Base-by-base conservation (phyloP, 805 yeast genomes). In the Myxozyma sirexii region DNA sequence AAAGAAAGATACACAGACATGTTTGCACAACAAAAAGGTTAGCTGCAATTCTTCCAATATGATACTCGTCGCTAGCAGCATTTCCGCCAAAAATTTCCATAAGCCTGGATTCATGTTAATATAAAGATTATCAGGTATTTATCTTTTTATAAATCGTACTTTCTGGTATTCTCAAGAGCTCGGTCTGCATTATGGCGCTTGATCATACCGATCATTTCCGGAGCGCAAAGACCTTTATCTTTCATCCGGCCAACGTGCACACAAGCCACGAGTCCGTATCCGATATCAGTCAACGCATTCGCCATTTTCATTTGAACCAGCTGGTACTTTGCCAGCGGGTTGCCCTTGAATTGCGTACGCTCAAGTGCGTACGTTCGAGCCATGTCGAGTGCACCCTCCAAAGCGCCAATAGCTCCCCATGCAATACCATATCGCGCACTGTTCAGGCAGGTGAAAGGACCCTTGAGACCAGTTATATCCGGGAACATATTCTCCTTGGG, bases 71-170 rank as follows among this genome's bases (percentile, higher is more conserved):
- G 49, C 75, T 68, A n/a, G 76, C 69, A 17, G 75, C 80, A 50
- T 77, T 77, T n/a, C 80, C 80, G 6, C 80, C 80, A 60, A 77
- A 76, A 19, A 77, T 70, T 63, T 77, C 80, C 80, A 76, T 75
- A 41, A 77, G 67, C 19, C 66, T 60, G 49, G 1, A 41, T 1
- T 4, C 6, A 15, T 33, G 33, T 48, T 12, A 47, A 41, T 23
- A n/a, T n/a, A n/a, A 10, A 10, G 6, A 12, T 7, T 4, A 13
- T 23, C 29, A 1, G 31, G 17, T 43, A 42, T n/a, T 10, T 12
- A 27, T 12, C 15, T 43, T 31, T 7, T 17, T 15, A 47, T 31
- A n/a, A 1, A 8, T 54, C 66, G 29, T 31, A 66, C 68, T 60
- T 66, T 24, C 80, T 68, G 17, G 77, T 47, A 56, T 73, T 69